Percentiles rank a stretch among this genome's conserved stretches.
Evolutionary conservation across 805 yeast genomes (phyloP).

Genomic region (Wickerhamiella lipophila): DNA sequence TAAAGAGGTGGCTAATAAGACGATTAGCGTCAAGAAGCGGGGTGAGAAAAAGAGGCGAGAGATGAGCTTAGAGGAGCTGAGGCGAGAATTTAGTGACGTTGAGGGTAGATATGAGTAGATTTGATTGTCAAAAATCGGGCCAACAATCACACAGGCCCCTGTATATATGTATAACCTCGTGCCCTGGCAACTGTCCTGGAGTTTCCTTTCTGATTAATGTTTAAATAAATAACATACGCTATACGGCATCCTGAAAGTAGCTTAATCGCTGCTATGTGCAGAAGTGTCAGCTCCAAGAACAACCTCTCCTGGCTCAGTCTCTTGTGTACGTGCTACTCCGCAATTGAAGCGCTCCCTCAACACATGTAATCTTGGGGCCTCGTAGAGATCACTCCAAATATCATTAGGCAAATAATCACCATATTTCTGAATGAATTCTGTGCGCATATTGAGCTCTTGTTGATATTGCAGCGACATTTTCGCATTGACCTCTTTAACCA

Average conservation of each 20-base stretch:
- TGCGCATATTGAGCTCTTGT: conserved; percentile 36
- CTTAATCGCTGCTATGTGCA: no score
- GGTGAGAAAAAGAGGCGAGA: conserved; percentile 34
- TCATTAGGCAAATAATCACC: conserved; percentile 48
- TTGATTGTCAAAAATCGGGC: no score
- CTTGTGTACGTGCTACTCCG: no score
- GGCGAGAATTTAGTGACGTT: conserved; percentile 39
- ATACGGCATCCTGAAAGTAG: no score
- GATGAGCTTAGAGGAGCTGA: conserved; percentile 40
- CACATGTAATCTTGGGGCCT: neutral
- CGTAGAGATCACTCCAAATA: conserved; percentile 30
- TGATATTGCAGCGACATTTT: conserved; percentile 31
- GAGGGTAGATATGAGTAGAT: conserved; percentile 37
- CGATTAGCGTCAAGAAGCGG: conserved; percentile 52
- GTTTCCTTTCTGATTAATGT: no score
- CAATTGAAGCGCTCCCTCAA: conserved; percentile 4
- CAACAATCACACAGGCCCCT: no score
- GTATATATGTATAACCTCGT: no score
- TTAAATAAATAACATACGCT: neutral
- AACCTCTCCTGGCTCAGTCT: neutral
- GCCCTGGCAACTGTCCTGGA: no score
- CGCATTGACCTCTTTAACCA: conserved; percentile 34
- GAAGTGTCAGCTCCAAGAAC: no score
- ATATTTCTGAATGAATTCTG: conserved; percentile 34
- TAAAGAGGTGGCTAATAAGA: conserved; percentile 50